Base-by-base conservation (phyloP, 306 rosid genomes). In the Clitoria ternatea region DNA sequence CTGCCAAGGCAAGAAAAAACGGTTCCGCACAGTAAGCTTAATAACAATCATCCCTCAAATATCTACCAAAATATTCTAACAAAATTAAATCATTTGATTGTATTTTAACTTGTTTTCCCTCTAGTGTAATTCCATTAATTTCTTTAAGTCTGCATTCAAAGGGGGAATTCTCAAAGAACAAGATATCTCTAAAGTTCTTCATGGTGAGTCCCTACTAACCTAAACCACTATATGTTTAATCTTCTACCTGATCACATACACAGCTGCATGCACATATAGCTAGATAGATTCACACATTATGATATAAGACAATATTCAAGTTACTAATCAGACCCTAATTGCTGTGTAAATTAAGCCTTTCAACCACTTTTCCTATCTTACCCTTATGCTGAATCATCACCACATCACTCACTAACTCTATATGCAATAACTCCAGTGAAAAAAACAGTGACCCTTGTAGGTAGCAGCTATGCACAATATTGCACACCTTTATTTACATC, bases 1-100 rank as follows among this genome's bases (percentile, higher is more conserved):
- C 98, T 93, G 81, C 43, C 20, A 52, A 70, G 20, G 12, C n/a
- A 37, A 39, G 20, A 23, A 26, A 23, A 10, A 1, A 12, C n/a
- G 0, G 14, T 72, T 27, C 43, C 9, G 2, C 39, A 37, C 37
- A 64, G 27, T 14, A 36, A 53, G 22, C 26, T 32, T 29, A 6
- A 48, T 45, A 36, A 44, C 1, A 43, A 2, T 32, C 36, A 1
- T 32, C 6, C 36, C 6, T 49, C n/a, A 8, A 48, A 48, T 48
- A 7, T 8, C 26, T 2, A 48, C 26, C 26, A 18, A 18, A 48
- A 48, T 19, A 1, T 48, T 48, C 27, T 29, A 2, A 48, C 8
- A 3, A 8, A 19, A 47, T 7, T 5, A 17, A n/a, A 12, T 0
- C 1, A 18, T 47, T 47, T 1, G 4, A 17, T 18, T 7, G 5